A percentile compares a stretch with the other conserved stretches of the same genome.
These are phyloP conservation scores for Hypomyces perniciosus DNA, from an alignment of 2,329 filamentous ascomycete genomes.

Conservation along the genomic window DNA sequence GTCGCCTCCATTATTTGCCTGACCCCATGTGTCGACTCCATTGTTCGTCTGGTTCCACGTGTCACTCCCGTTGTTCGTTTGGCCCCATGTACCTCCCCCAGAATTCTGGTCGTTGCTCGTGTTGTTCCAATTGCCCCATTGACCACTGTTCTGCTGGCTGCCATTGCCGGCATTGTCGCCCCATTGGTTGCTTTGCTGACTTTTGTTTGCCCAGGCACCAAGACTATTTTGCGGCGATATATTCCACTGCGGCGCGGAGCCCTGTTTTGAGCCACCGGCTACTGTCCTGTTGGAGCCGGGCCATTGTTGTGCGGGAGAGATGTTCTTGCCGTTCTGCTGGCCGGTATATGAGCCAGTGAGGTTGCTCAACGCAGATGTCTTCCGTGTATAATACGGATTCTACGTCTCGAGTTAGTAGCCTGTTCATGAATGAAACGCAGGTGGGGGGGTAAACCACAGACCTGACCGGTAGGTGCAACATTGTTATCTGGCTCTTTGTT, in stretches of 20 bases:
- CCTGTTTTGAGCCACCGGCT: neutral
- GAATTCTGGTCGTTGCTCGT: neutral
- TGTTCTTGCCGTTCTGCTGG: slow-evolving; percentile 1
- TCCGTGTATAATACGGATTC: slow-evolving; percentile 9
- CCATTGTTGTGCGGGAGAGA: slow-evolving; percentile 2
- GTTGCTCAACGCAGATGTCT: slow-evolving; percentile 17
- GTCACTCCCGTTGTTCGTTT: neutral
- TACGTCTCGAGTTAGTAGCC: slow-evolving; percentile 1
- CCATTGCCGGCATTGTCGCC: neutral
- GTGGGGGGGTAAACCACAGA: neutral
- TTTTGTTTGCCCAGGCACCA: slow-evolving; percentile 7
- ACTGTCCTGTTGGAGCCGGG: slow-evolving; percentile 10
- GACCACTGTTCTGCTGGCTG: neutral
- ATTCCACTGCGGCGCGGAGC: neutral
- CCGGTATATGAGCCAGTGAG: slow-evolving; percentile 9
- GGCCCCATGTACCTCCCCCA: no score
- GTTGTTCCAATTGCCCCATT: neutral
- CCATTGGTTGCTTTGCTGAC: slow-evolving; percentile 2
- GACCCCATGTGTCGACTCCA: neutral
- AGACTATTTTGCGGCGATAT: neutral
- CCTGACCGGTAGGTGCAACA: slow-evolving; percentile 4
- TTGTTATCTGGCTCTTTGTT: slow-evolving; percentile 12
- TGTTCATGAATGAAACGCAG: no score
- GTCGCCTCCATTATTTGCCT: neutral
- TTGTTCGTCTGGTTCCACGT: neutral